Base-by-base conservation (phyloP, 345 rosid genomes). In the Sisymbrium irio region DNA sequence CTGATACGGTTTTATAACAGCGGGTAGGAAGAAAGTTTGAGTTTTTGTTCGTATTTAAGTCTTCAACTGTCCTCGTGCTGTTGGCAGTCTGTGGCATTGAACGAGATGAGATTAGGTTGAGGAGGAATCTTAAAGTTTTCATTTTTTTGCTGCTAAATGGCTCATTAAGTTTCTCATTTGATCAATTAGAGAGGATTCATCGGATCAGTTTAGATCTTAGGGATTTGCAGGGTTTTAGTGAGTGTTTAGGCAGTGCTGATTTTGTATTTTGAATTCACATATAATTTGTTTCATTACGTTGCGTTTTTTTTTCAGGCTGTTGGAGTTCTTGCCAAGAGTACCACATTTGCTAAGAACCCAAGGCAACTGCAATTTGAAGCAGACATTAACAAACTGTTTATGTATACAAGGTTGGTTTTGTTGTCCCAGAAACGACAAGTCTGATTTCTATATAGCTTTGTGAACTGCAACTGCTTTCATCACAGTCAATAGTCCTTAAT, bases 291-390 rank as follows among this genome's bases (percentile, higher is more conserved):
- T 83, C 80, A 20, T 36, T 77, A 53, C 62, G 50, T 84, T 63
- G 36, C 1, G 44, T 28, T 40, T 81, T 74, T 18, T 0, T 74
- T 22, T 22, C 25, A 93, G 98, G 94, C 84, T 25, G 89, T 88
- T 77, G 92, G 84, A 68, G 76, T 55, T 71, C 88, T 90, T 35
- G 90, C 93, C 28, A 86, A 84, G 68, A 90, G 88, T 67, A 84
- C 87, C 7, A 86, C 86, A 32, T 91, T 93, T 78, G 82, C 89
- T 37, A 89, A 71, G 82, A 82, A 91, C 75, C 92, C 96, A 22
- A 85, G 97, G 83, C 86, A 86, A 65, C 74, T 93, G 25, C 98
- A 93, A 54, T 91, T 89, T 41, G 96, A 93, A 83, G 85, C 88
- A 0, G 97, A 93, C 74, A 78, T 89, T 22, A 91, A 91, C 77